Evolutionary conservation across 192 early-diverging fungal species (phyloP), one percentile per base, ranked within the genome.

Genomic region (Chytriomyces confervae): DNA sequence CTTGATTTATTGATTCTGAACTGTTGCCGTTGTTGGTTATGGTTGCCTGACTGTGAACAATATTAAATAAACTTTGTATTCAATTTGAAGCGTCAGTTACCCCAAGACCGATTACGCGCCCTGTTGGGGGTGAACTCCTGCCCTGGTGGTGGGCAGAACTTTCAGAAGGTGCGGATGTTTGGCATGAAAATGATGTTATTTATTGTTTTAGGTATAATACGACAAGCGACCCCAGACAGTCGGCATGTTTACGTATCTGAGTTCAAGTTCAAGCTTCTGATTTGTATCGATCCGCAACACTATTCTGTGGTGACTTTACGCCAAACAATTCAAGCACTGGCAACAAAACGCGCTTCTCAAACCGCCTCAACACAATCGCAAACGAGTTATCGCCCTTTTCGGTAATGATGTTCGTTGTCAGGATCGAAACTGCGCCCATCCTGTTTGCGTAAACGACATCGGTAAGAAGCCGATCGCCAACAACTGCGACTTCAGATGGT

Each of bases 391-490:
- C 96, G 5, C 92, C 91, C 77, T 92, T 78, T 46, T 85, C 84
- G 0, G 93, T 89, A 23, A 97, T 83, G 7, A 95, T 89, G 18
- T 92, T 72, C 2, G 71, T 84, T 0, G 90, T 92, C 76, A 93
- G 88, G 29, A 97, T 90, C 0, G 92, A 92, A 7, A 91, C 50
- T 82, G 92, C 89, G 48, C 93, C 93, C 29, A 86, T 82, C 43
- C 83, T 75, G 70, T 98, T 96, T 6, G 92, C 97, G 87, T 93
- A 92, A 4, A 94, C 84, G 0, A 97, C 83, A 70, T 98, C 95
- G 0, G 95, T 98, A 11, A 94, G 79, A 27, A 95, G 81, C 5
- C 97, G 89, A 77, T 97, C 97, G 29, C 97, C 97, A 0, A 95
- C 90, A 63, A 97, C 89, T 0, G 89, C 94, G 20, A 95, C 86